Evolutionary conservation across 306 rosid species (phyloP).

Genomic region (Gynostemma pentaphyllum): DNA sequence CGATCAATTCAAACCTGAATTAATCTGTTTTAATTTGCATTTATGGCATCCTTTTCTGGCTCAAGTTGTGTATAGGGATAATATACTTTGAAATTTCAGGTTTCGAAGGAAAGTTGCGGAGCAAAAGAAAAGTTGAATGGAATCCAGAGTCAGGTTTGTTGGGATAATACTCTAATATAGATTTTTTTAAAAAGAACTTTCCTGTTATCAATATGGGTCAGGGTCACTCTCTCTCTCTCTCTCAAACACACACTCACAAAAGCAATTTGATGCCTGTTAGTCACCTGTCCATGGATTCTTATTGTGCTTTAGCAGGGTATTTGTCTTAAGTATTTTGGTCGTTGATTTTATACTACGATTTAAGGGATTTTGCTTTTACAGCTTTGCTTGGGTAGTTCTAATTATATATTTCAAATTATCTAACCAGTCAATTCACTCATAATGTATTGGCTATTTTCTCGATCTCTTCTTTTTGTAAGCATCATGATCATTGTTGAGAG

Average conservation of each 20-base stretch:
- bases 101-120: slow-evolving; percentile 6
- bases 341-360: too few species aligned
- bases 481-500: too few species aligned
- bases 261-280: background rate
- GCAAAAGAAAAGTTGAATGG: slow-evolving; percentile 10
- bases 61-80: background rate
- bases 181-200: background rate
- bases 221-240: background rate
- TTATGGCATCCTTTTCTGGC: background rate
- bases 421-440: too few species aligned
- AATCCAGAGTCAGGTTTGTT: slow-evolving; percentile 16
- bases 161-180: background rate
- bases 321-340: too few species aligned
- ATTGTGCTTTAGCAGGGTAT: too few species aligned
- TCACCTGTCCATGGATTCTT: slow-evolving; percentile 1
- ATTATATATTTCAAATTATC: too few species aligned
- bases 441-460: too few species aligned
- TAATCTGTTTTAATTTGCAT: background rate
- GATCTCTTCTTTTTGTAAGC: too few species aligned
- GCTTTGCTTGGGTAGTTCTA: too few species aligned
- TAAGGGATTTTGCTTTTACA: too few species aligned
- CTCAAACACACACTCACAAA: too few species aligned
- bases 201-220: too few species aligned
- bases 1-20: background rate
- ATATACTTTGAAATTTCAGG: slow-evolving; percentile 9